A percentile compares a stretch with the other conserved stretches of the same genome.
These are phyloP conservation scores for Gnetum montanum DNA, from an alignment of 75 land plant species.

Conservation along the genomic window DNA sequence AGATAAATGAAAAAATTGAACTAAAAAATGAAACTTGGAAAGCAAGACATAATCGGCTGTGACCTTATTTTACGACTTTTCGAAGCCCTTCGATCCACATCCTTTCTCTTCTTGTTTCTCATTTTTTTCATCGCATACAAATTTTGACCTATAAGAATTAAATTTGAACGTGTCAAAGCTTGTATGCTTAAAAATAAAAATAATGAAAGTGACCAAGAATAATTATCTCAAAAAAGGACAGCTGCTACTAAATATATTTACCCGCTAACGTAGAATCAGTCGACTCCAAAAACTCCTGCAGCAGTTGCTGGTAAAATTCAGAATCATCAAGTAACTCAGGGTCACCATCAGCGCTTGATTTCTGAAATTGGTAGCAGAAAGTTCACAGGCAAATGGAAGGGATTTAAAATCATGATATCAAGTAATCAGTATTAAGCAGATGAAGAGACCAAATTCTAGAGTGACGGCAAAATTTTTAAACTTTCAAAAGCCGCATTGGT, in stretches of 20 bases:
- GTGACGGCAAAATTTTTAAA: too few species aligned
- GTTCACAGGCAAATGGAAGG: not conserved
- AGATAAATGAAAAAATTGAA: not conserved
- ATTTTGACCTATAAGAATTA: slow-evolving; percentile 6
- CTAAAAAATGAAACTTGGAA: not conserved
- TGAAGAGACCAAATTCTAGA: too few species aligned
- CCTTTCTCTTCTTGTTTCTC: slow-evolving; percentile 67
- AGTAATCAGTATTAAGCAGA: too few species aligned
- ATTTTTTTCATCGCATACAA: slow-evolving; percentile 22
- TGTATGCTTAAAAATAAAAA: too few species aligned
- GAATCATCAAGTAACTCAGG: slow-evolving; percentile 84
- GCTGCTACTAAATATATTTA: too few species aligned
- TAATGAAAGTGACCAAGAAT: too few species aligned
- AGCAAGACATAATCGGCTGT: not conserved
- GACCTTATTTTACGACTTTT: slow-evolving; percentile 95
- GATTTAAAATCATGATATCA: not conserved
- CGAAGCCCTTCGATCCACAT: slow-evolving; percentile 92
- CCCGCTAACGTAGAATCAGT: slow-evolving; percentile 60
- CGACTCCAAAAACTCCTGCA: slow-evolving; percentile 89
- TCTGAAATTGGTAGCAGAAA: slow-evolving; percentile 8
- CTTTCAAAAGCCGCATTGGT: too few species aligned
- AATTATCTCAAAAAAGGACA: too few species aligned
- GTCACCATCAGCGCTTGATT: slow-evolving; percentile 41
- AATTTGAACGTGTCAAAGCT: too few species aligned
- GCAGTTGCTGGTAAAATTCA: slow-evolving; percentile 88